phyloP scores from a whole-genome alignment of 1,284 basidiomycete species.

The Ustilago nuda region DNA sequence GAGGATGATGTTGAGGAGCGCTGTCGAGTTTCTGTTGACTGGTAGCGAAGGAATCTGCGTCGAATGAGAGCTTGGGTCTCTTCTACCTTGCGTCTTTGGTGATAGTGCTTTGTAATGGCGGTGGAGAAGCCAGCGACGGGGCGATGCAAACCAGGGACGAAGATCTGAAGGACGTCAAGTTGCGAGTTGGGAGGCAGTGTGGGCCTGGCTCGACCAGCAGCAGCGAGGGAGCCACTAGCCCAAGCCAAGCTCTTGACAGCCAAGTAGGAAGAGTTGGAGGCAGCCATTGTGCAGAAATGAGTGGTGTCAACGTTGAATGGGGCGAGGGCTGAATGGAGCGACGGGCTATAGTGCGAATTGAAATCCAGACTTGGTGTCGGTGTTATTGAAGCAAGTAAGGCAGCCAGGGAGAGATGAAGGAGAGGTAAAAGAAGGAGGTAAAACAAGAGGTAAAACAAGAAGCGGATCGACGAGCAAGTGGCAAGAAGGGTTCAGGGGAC shows the following conservation, averaged over 20 bases:
- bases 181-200: slow-evolving; percentile 29
- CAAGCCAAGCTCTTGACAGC: slow-evolving; percentile 43
- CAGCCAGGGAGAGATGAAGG: slow-evolving; percentile 5
- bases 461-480: background rate
- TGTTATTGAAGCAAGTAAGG: background rate
- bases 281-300: slow-evolving; percentile 11
- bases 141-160: slow-evolving; percentile 39
- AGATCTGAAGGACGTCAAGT: slow-evolving; percentile 52
- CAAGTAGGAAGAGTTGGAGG: slow-evolving; percentile 38
- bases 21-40: slow-evolving; percentile 45
- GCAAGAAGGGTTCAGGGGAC: slow-evolving; percentile 23
- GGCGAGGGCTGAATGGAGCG: background rate
- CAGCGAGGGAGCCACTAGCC: slow-evolving; percentile 44
- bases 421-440: background rate
- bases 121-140: slow-evolving; percentile 33
- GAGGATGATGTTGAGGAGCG: slow-evolving; percentile 16
- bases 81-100: slow-evolving; percentile 38
- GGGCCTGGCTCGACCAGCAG: slow-evolving; percentile 36
- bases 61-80: slow-evolving; percentile 26
- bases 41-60: slow-evolving; percentile 35
- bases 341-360: background rate
- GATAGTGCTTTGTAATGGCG: slow-evolving; percentile 47
- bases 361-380: background rate
- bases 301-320: background rate
- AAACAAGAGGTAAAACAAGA: background rate